Evolutionary conservation across 2,329 filamentous ascomycete genomes (phyloP), one percentile per base, ranked within the genome.

Genomic region (Scedosporium dehoogii): DNA sequence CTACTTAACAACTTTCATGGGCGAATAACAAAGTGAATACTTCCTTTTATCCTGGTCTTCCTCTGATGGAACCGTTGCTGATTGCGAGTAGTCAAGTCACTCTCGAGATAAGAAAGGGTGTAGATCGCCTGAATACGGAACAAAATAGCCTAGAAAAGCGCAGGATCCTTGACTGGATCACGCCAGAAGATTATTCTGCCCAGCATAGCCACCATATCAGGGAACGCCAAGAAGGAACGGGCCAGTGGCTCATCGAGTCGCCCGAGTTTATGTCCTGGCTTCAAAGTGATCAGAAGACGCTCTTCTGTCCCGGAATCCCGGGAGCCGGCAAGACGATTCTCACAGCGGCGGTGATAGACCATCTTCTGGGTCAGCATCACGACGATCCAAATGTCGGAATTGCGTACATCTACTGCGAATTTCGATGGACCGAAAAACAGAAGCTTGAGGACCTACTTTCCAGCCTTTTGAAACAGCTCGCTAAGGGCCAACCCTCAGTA

Each of bases 241-340:
- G 76, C 0, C 61, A 72, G 57, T 81, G 77, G 78, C 67, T 81
- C 0, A 64, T 80, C 0, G 64, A 74, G 1, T 75, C 74, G 0
- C 5, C 6, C 0, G 66, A 74, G 23, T 77, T 70, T 63, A 41
- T 62, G n/a, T 27, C 44, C 1, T 78, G 73, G 75, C 1, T 70
- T 0, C 42, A 62, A 1, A 42, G 58, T 0, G 42, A 62, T 1
- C 67, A 65, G 2, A 59, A 69, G 23, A 74, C 68, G 0, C 59
- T 81, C 0, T 77, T 76, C 63, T 80, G 74, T 64, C 71, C 69
- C 3, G 75, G 76, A 1, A 67, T 67, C 10, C 65, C 66, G 0
- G 66, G 65, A 2, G 62, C 61, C 0, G 78, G 79, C 3, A 82
- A 82, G 48, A 69, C 68, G 0, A 63, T 70, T 2, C 42, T 70